A percentile compares a stretch with the other conserved stretches of the same genome.
Evolutionary conservation across 192 early-diverging fungal species (phyloP).

Genomic region (Geranomyces michiganensis): DNA sequence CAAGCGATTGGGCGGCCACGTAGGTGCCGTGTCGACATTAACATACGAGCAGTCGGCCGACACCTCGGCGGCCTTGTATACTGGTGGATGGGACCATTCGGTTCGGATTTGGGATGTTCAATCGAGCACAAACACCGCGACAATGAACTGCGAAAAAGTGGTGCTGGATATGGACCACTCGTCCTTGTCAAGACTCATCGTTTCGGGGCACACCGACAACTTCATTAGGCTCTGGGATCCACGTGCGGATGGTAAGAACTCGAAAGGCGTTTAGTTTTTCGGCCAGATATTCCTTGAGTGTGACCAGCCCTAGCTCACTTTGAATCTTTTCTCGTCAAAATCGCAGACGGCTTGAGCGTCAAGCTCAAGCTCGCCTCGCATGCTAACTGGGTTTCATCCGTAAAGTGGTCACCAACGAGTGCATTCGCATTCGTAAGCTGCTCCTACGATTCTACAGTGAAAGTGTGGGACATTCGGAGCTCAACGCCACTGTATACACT

Average conservation of each 20-base stretch:
- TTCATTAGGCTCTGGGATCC: conserved; percentile 90
- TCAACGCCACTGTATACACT: conserved; percentile 82
- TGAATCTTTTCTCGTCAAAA: conserved; percentile 7
- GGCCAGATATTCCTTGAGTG: not conserved
- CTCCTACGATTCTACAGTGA: conserved; percentile 85
- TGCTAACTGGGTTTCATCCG: conserved; percentile 79
- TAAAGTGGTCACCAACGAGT: conserved; percentile 81
- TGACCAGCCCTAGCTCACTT: no score
- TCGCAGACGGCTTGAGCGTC: conserved; percentile 70
- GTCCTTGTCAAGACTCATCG: conserved; percentile 66
- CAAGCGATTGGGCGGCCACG: conserved; percentile 66
- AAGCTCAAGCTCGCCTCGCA: conserved; percentile 79
- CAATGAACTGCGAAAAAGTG: conserved; percentile 88
- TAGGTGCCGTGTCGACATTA: conserved; percentile 74
- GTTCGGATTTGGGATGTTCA: conserved; percentile 90
- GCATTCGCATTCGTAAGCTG: conserved; percentile 76
- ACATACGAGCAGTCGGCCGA: conserved; percentile 52
- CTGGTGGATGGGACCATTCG: conserved; percentile 93
- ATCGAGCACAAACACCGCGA: conserved; percentile 67
- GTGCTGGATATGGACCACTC: conserved; percentile 78
- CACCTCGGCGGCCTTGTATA: conserved; percentile 69
- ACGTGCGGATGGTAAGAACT: conserved; percentile 60
- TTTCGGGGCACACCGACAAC: conserved; percentile 86
- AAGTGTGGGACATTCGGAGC: conserved; percentile 95
- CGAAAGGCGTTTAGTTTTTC: not conserved